Evolutionary conservation across 306 rosid genomes (phyloP), one percentile per base, ranked within the genome.

Genomic region (Purshia tridentata): DNA sequence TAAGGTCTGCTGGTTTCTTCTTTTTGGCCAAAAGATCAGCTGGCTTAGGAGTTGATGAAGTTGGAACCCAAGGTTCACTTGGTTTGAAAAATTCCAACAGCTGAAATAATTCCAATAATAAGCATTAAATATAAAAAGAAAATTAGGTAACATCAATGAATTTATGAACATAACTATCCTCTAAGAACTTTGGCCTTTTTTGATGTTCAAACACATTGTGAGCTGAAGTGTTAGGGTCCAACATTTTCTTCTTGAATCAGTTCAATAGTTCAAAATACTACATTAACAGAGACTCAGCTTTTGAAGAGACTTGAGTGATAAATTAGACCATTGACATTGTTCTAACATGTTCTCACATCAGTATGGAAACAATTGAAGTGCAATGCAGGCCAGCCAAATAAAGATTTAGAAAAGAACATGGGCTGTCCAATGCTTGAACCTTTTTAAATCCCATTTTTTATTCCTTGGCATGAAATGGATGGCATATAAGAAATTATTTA

Each of bases 41-140:
- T 42, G 55, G 66, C 57, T 65, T 66, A 60, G 37, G 65, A 9
- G 76, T 47, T 49, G 65, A 53, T 70, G 72, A 69, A 42, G 67
- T 76, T 77, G 84, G 91, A 0, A 73, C 77, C 98, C 98, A 92
- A 57, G 97, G 97, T 16, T 84, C 86, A 72, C 88, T 79, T 74
- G 70, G 75, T 82, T 41, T 86, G 74, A 87, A 92, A 82, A 77
- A 37, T 20, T 80, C 65, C 72, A 90, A 78, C 46, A 92, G 82
- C 98, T 92, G 91, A 73, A 87, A 65, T 69, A 77, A 77, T 82
- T 72, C 68, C 76, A 77, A 72, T n/a, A 52, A 60, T 58, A 58
- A 54, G 68, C 14, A 23, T 60, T 67, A 76, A 69, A 42, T 10
- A 37, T 22, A 20, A 41, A 57, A 70, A 73, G 15, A 11, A 12